Base-by-base conservation (phyloP, 2,329 filamentous ascomycete species). In the Neocucurbitaria cava region DNA sequence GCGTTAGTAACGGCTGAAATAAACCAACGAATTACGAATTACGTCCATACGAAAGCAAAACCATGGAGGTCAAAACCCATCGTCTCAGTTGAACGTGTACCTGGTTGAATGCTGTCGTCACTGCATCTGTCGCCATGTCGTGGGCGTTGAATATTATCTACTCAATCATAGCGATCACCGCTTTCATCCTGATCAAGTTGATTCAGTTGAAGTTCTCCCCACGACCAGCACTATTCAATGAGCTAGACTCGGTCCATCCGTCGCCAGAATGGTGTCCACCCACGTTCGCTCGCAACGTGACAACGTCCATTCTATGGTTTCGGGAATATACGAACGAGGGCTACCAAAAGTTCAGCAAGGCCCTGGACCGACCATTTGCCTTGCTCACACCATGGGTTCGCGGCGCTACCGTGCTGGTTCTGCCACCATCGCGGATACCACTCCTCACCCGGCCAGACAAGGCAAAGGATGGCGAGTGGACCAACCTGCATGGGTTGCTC, bases 371-470 rank as follows among this genome's bases (percentile, higher is more conserved):
- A 5, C 47, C 47, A 17, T 56, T 56, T 23, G 52, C 36, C n/a
- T 17, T 51, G 13, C 47, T 41, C 17, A 56, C 40, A 8, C 45
- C 31, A 21, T 41, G 52, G 48, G 31, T 35, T 23, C 8, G 38
- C 7, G 31, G 51, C 15, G 26, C 31, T 23, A 30, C 31, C 35
- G 42, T 56, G n/a, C 11, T 40, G 15, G 48, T 56, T 23, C 42
- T 56, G 28, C 52, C 52, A 24, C 40, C 47, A 20, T 52, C 47
- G n/a, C 10, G 17, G 8, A 24, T 56, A 30, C 26, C 15, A 21
- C 11, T 56, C 3, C 48, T 51, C 24, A 51, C 17, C 31, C 44
- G 39, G 21, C 40, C 52, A n/a, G 48, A 52, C 15, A 46, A 41
- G 38, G 23, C 17, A 20, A 41, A 41, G 17, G 38, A 41, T 21